Evolutionary conservation across 768 basidiomycete genomes (phyloP).

Genomic region (Kwoniella heveanensis): DNA sequence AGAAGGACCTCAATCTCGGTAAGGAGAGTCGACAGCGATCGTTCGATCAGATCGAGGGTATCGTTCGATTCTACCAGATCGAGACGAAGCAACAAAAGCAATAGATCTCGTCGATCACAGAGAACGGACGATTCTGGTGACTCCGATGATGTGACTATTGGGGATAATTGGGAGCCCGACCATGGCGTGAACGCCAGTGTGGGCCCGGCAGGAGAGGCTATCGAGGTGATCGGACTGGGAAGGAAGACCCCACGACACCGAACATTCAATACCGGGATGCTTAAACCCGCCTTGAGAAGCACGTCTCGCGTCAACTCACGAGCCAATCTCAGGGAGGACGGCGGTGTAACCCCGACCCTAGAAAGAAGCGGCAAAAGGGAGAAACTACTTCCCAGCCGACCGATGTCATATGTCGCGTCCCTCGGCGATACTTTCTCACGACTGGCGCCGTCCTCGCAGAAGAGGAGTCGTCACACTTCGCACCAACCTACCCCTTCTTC

Average conservation of each 20-base stretch:
- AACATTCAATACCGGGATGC: slow-evolving; percentile 33
- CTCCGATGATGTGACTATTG: slow-evolving; percentile 6
- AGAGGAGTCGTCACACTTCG: slow-evolving; percentile 9
- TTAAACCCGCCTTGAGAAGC: slow-evolving; percentile 40
- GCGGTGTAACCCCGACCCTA: neutral
- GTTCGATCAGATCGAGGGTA: slow-evolving; percentile 33
- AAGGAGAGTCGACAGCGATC: slow-evolving; percentile 10
- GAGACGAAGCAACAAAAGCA: slow-evolving; percentile 7
- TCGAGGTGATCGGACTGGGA: slow-evolving; percentile 45
- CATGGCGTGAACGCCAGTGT: slow-evolving; percentile 34
- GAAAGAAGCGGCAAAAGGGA: slow-evolving; percentile 11
- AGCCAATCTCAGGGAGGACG: neutral
- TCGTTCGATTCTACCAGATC: slow-evolving; percentile 34
- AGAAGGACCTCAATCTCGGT: neutral
- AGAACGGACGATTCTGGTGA: slow-evolving; percentile 6
- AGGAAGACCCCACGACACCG: slow-evolving; percentile 47
- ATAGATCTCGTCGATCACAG: slow-evolving; percentile 2
- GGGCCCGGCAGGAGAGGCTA: slow-evolving; percentile 47
- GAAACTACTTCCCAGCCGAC: slow-evolving; percentile 44
- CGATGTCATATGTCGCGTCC: slow-evolving; percentile 28
- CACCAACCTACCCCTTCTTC: slow-evolving; percentile 14
- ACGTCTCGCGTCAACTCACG: slow-evolving; percentile 13
- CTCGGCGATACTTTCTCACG: slow-evolving; percentile 10
- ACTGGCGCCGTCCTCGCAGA: neutral
- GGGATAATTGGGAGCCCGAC: slow-evolving; percentile 30